Conservation (phyloP, 2,329 filamentous ascomycete species). For the Chaetomium globosum region DNA sequence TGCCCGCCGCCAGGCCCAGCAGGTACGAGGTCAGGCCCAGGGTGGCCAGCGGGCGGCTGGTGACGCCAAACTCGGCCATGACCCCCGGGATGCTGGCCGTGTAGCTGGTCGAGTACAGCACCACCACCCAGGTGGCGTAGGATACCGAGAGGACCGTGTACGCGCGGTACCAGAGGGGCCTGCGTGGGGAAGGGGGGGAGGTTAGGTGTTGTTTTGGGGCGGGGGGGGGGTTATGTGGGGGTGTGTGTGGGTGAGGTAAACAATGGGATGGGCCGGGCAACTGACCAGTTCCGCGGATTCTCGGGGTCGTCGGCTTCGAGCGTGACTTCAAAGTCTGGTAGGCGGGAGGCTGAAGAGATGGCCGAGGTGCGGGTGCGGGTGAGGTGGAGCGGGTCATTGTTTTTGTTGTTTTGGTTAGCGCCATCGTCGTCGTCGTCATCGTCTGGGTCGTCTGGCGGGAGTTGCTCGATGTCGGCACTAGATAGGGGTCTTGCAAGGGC, state of each 20-base stretch:
- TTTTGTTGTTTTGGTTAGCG: constrained; percentile 15
- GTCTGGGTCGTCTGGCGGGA: background rate
- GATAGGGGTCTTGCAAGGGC: constrained; percentile 20
- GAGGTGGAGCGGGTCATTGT: constrained; percentile 39
- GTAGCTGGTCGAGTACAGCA: constrained; percentile 75
- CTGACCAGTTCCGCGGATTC: constrained; percentile 66
- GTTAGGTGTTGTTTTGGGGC: background rate
- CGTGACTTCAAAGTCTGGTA: constrained; percentile 67
- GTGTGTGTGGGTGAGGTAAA: background rate
- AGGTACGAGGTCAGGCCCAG: constrained; percentile 76
- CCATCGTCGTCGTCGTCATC: constrained; percentile 19
- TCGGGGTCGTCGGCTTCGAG: constrained; percentile 63
- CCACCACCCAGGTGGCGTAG: constrained; percentile 51
- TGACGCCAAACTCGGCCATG: constrained; percentile 63
- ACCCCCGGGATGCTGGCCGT: constrained; percentile 69
- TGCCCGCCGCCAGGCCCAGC: constrained; percentile 68
- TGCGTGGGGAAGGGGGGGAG: no score
- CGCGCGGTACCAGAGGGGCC: constrained; percentile 53
- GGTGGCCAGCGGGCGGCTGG: constrained; percentile 59
- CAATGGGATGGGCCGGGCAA: background rate
- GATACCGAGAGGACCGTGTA: constrained; percentile 48
- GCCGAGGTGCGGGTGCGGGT: constrained; percentile 45
- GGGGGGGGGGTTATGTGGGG: no score
- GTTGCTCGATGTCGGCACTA: constrained; percentile 8
- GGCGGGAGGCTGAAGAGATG: constrained; percentile 45